Percentiles rank a stretch among this genome's conserved stretches.
Evolutionary conservation across 1,284 basidiomycete species (phyloP).

Genomic region (Hortiboletus rubellus): DNA sequence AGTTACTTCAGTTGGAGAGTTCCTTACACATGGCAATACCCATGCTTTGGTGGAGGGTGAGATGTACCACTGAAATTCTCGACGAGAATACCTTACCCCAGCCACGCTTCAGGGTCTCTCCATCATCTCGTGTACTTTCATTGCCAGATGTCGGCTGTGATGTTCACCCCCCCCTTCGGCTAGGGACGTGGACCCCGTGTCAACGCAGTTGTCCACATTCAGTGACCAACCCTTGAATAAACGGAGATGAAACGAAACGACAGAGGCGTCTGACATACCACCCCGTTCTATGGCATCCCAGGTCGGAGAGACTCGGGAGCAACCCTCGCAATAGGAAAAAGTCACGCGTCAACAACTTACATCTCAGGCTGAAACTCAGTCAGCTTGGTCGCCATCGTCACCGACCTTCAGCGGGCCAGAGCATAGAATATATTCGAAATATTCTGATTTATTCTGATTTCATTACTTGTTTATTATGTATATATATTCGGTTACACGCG

Average conservation of each 20-base stretch:
- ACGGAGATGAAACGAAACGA: constrained; percentile 4
- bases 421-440: too few species aligned
- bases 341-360: background rate
- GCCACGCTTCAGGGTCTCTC: background rate
- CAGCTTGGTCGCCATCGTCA: background rate
- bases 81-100: background rate
- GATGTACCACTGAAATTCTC: background rate
- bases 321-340: background rate
- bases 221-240: background rate
- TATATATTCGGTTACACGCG: too few species aligned
- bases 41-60: background rate
- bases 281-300: background rate
- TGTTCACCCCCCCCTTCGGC: background rate
- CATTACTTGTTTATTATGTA: too few species aligned
- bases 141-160: background rate
- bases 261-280: background rate
- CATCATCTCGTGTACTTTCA: background rate
- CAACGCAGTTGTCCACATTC: background rate
- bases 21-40: background rate
- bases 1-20: constrained; percentile 8
- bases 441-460: too few species aligned
- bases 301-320: background rate
- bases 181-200: background rate
- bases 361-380: background rate
- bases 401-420: background rate